Evolutionary conservation across 176 grass and related monocot species (phyloP).

Genomic region (Triticum monococcum): DNA sequence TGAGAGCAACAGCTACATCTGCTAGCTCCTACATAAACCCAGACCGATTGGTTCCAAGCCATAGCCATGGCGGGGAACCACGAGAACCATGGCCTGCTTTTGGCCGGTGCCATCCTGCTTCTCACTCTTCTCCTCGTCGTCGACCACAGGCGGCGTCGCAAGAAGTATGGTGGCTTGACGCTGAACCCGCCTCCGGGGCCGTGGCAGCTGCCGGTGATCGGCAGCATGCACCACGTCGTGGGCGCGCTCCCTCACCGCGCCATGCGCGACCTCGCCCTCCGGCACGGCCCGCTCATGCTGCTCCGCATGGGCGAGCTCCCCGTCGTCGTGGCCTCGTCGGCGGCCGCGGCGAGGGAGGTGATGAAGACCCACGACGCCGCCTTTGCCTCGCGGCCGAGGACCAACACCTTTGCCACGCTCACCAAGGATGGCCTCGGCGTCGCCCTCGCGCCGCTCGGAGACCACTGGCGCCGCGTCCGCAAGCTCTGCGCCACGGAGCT

Average conservation of each 20-base stretch:
- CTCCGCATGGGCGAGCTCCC: conserved; percentile 49
- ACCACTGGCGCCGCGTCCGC: neutral
- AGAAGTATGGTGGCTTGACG: no score
- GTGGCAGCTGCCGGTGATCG: conserved; percentile 31
- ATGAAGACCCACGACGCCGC: conserved; percentile 35
- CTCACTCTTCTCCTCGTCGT: no score
- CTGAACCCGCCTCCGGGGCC: neutral
- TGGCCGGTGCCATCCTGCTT: no score
- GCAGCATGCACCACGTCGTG: conserved; percentile 36
- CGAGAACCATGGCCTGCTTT: no score
- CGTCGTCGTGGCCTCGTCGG: conserved; percentile 48
- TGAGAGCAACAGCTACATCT: no score
- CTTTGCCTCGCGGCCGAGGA: conserved; percentile 45
- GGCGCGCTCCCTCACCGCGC: conserved; percentile 45
- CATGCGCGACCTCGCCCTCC: conserved; percentile 28
- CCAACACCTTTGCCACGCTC: conserved; percentile 9
- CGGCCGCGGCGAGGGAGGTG: conserved; percentile 43
- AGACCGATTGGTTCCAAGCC: no score
- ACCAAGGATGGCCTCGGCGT: neutral
- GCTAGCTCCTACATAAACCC: no score
- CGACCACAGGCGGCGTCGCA: no score
- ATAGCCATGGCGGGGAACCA: no score
- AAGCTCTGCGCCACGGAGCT: conserved; percentile 1
- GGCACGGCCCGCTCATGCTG: conserved; percentile 45
- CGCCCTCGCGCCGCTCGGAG: neutral